Evolutionary conservation across 148 eudicot genomes (phyloP), one percentile per base, ranked within the genome.

Genomic region (Arctostaphylos glauca): DNA sequence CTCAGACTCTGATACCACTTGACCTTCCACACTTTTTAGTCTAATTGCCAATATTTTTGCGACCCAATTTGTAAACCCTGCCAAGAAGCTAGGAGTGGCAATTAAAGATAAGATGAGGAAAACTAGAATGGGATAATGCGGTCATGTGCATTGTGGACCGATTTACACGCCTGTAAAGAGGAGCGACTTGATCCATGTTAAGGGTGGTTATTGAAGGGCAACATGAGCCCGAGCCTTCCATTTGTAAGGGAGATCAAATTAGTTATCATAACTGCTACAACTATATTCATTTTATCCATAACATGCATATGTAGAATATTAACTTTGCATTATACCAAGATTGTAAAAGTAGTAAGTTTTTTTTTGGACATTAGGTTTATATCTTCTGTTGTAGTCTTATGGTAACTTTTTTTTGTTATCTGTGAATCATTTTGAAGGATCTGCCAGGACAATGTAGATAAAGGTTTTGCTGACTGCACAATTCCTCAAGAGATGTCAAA

Each of bases 401-500:
- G 25, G 68, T 59, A 47, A 47, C 49, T 18, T 84, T 44, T 79
- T 86, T 86, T 67, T 84, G 2, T 68, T 83, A 85, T 74, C 74
- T 81, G 54, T 81, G n/a, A 77, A 74, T 25, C 16, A 23, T 81
- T 58, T 23, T 87, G 80, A 82, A 96, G 99, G 99, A 91, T 90
- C 84, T 96, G 99, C 87, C 92, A 90, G 88, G 98, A 96, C 85
- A 96, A 94, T 83, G 84, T 84, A 84, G 97, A 94, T 87, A 87
- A 89, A 88, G 89, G 85, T 60, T 96, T 92, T 85, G 95, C 94
- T 80, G 92, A 92, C 82, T 96, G 99, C 91, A 91, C 92, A 52
- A 89, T 93, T 82, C 96, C 94, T 6, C 99, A 96, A 91, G 98
- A 93, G 91, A 96, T 90, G 89, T 92, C 98, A 74, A 91, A 94